Percentiles rank a stretch among this genome's conserved stretches.
phyloP scores from a whole-genome alignment of 805 yeast genomes.

The Komagataella pseudopastoris region DNA sequence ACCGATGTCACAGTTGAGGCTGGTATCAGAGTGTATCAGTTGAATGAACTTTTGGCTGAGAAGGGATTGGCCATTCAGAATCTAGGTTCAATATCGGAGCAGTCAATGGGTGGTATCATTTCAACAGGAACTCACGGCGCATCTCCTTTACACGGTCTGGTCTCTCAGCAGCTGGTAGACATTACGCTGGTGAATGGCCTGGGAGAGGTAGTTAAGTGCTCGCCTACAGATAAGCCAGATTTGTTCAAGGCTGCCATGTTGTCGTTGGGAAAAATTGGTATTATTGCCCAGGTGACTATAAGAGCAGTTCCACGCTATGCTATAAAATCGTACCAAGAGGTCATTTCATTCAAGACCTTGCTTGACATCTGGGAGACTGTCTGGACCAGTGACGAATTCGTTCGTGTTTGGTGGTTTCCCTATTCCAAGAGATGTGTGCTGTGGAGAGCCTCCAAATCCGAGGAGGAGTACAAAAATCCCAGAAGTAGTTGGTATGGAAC shows the following conservation, averaged over 20 bases:
- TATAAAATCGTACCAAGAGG: constrained; percentile 69
- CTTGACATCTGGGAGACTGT: constrained; percentile 60
- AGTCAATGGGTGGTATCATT: constrained; percentile 88
- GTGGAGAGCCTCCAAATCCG: constrained; percentile 81
- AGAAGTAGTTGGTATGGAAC: constrained; percentile 82
- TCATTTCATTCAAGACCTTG: constrained; percentile 63
- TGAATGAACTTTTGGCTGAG: constrained; percentile 51
- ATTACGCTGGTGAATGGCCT: constrained; percentile 61
- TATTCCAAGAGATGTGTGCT: constrained; percentile 74
- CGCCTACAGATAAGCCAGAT: constrained; percentile 46
- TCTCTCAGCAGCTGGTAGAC: constrained; percentile 77
- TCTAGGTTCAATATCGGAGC: constrained; percentile 88
- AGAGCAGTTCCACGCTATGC: constrained; percentile 79
- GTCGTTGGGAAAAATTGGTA: constrained; percentile 85
- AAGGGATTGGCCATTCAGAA: constrained; percentile 76
- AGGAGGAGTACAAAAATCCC: constrained; percentile 48
- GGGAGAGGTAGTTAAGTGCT: constrained; percentile 60
- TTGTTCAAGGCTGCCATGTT: constrained; percentile 72
- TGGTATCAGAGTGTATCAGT: constrained; percentile 66
- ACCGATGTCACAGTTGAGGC: constrained; percentile 94
- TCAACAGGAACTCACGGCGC: constrained; percentile 97
- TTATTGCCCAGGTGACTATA: constrained; percentile 74
- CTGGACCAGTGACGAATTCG: constrained; percentile 85
- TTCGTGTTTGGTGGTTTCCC: constrained; percentile 97
- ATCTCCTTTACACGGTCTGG: constrained; percentile 82